phyloP scores from a whole-genome alignment of 2,329 filamentous ascomycete species.

The Lecanicillium sp. region DNA sequence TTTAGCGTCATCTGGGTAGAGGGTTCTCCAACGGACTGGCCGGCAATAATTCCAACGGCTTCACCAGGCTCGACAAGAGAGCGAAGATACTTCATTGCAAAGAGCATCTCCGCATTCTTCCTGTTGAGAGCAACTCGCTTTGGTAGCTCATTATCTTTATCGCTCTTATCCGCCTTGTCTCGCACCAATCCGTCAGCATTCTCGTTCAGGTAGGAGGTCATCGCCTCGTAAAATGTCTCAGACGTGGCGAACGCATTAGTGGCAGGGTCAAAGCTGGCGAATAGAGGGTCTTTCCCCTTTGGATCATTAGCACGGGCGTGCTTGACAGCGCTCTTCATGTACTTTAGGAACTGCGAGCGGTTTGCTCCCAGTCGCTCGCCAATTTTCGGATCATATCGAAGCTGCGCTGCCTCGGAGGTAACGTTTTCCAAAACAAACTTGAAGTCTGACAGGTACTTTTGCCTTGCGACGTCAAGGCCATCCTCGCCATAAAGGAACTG shows the following conservation, averaged over 20 bases:
- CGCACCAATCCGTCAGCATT: slow-evolving; percentile 59
- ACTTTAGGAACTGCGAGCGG: slow-evolving; percentile 58
- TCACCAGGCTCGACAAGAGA: slow-evolving; percentile 92
- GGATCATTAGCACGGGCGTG: slow-evolving; percentile 49
- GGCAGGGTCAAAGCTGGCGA: slow-evolving; percentile 65
- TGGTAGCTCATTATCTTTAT: slow-evolving; percentile 13
- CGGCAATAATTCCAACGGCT: slow-evolving; percentile 92
- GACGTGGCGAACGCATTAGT: slow-evolving; percentile 80
- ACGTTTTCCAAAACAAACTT: slow-evolving; percentile 85
- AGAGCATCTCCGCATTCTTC: slow-evolving; percentile 73
- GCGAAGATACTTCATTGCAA: slow-evolving; percentile 87
- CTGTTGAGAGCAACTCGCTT: slow-evolving; percentile 35
- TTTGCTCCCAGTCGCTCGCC: slow-evolving; percentile 39
- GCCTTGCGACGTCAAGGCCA: slow-evolving; percentile 87
- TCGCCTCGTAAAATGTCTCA: slow-evolving; percentile 69
- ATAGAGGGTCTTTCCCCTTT: slow-evolving; percentile 66
- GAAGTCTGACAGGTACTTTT: slow-evolving; percentile 85
- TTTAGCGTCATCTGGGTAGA: slow-evolving; percentile 99
- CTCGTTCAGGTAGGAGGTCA: slow-evolving; percentile 69
- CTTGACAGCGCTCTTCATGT: slow-evolving; percentile 77
- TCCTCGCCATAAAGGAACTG: slow-evolving; percentile 98
- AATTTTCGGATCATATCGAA: slow-evolving; percentile 55
- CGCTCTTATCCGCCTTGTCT: slow-evolving; percentile 32
- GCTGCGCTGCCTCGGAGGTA: slow-evolving; percentile 67
- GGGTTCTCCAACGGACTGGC: slow-evolving; percentile 93